Evolutionary conservation across 192 early-diverging fungal species (phyloP).

Genomic region (Coemansia sp.): DNA sequence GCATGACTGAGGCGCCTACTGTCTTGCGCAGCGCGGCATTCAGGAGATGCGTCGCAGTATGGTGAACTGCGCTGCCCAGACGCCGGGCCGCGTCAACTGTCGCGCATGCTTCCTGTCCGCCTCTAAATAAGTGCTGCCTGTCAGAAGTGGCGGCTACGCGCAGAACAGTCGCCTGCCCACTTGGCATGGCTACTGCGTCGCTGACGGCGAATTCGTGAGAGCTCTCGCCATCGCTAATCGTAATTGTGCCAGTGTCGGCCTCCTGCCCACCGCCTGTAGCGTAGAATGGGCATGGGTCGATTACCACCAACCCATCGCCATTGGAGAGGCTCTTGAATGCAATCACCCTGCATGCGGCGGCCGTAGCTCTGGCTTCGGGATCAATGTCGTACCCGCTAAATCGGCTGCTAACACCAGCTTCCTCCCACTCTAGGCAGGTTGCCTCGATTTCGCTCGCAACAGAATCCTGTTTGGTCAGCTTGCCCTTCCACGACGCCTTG

Average conservation of each 20-base stretch:
- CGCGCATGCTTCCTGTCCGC: conserved; percentile 63
- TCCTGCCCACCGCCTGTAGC: conserved; percentile 94
- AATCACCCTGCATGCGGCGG: conserved; percentile 56
- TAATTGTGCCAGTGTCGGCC: conserved; percentile 81
- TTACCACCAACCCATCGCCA: conserved; percentile 64
- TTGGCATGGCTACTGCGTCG: conserved; percentile 30
- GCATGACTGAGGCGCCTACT: conserved; percentile 70
- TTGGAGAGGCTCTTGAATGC: conserved; percentile 29
- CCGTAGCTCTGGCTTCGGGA: conserved; percentile 59
- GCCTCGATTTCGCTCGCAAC: conserved; percentile 85
- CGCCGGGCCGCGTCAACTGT: conserved; percentile 86
- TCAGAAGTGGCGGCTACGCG: conserved; percentile 75
- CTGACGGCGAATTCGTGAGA: conserved; percentile 82
- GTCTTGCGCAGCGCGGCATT: conserved; percentile 89
- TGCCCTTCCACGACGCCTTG: conserved; percentile 55
- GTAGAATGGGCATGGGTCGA: conserved; percentile 96
- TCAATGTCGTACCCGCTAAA: conserved; percentile 75
- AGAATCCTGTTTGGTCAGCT: conserved; percentile 58
- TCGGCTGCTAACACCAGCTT: conserved; percentile 75
- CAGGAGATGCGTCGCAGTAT: conserved; percentile 94
- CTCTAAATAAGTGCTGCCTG: conserved; percentile 69
- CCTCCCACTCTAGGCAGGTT: conserved; percentile 74
- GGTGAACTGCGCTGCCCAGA: conserved; percentile 87
- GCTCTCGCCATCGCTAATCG: conserved; percentile 61
- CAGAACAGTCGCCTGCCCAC: conserved; percentile 82